phyloP scores from a whole-genome alignment of 768 basidiomycete species.

The Termitomyces sp. region DNA sequence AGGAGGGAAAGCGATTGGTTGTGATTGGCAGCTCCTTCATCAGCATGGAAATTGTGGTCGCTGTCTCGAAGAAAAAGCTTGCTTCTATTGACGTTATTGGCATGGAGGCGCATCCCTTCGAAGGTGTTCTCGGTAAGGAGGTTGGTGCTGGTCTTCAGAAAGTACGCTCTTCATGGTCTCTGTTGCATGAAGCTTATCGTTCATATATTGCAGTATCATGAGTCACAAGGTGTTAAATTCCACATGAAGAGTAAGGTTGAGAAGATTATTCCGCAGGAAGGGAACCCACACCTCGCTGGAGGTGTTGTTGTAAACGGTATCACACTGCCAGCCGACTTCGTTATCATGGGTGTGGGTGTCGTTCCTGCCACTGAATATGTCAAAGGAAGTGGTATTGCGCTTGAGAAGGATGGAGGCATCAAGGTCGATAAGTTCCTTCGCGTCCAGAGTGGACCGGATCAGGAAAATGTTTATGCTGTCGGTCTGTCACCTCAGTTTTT shows the following conservation, averaged over 20 bases:
- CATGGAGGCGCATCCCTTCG: slow-evolving; percentile 77
- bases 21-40: slow-evolving; percentile 91
- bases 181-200: not conserved
- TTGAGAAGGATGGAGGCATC: slow-evolving; percentile 76
- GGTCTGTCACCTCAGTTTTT: slow-evolving; percentile 31
- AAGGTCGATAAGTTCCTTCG: slow-evolving; percentile 71
- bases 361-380: slow-evolving; percentile 77
- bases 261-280: slow-evolving; percentile 55
- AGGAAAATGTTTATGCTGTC: slow-evolving; percentile 61
- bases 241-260: slow-evolving; percentile 68
- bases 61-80: slow-evolving; percentile 66
- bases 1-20: slow-evolving; percentile 73
- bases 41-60: slow-evolving; percentile 86
- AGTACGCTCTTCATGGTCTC: slow-evolving; percentile 29
- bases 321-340: slow-evolving; percentile 65
- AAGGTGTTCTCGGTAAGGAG: slow-evolving; percentile 73
- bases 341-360: slow-evolving; percentile 87
- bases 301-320: slow-evolving; percentile 63
- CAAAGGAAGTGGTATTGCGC: slow-evolving; percentile 58
- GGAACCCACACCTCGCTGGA: slow-evolving; percentile 48
- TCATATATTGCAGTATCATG: slow-evolving; percentile 52
- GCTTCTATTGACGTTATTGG: slow-evolving; percentile 83
- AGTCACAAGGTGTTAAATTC: slow-evolving; percentile 81
- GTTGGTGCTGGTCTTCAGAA: slow-evolving; percentile 76
- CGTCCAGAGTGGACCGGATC: slow-evolving; percentile 41